Evolutionary conservation across 2,329 filamentous ascomycete species (phyloP), one percentile per base, ranked within the genome.

Genomic region (Aspergillus awamori): DNA sequence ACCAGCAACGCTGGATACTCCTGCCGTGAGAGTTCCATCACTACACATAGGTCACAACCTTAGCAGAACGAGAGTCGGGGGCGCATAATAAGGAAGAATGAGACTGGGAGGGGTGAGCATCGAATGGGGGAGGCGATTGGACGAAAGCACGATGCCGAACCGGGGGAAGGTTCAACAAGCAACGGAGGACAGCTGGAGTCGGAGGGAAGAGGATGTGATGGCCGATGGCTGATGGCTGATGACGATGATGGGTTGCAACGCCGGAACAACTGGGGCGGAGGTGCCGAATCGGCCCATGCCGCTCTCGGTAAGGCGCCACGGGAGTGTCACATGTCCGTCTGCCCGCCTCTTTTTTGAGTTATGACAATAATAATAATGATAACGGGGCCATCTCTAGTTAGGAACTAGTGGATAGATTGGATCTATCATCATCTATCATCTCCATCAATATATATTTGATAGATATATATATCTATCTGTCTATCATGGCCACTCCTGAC

Each of bases 1-100:
- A 97, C 94, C 89, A 97, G 89, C 86, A 98, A 89, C 70, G 88
- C 89, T 77, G 94, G 93, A 83, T 98, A 98, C 80, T 97, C 94
- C 78, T 90, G 85, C 80, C 93, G 87, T 76, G 91, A 89, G 74
- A 94, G 85, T 73, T 91, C 89, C 87, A 92, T 92, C 72, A 64
- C 70, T 68, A 69, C 65, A 68, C 68, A 70, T 71, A 71, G 68
- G 51, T 70, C 63, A 68, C 61, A 61, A 49, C 59, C 53, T 39
- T 57, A 63, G 59, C 61, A 54, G 55, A 30, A 36, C 53, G 53
- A 65, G 63, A 60, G 63, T 57, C 58, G 64, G 62, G 67, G 70
- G 69, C 68, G 67, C 75, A 77, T 76, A 76, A 71, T 72, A 73
- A 65, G 55, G 53, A 59, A 45, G 43, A 61, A 65, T 57, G 36